These are phyloP conservation scores for Pichia scutulata DNA, from an alignment of 805 yeast species.

Conservation along the genomic window DNA sequence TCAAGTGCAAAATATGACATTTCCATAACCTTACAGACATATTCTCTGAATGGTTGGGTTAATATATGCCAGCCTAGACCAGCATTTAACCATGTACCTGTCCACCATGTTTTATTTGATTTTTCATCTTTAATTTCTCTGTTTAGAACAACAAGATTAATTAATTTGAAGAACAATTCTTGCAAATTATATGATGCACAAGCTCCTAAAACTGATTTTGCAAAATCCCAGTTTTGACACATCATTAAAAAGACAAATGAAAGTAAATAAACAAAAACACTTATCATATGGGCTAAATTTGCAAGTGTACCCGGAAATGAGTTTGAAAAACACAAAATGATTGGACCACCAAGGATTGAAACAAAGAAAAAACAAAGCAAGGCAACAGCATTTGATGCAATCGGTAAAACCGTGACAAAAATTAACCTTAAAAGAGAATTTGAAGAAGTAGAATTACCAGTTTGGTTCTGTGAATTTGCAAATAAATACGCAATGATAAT, in stretches of 20 bases:
- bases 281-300: conserved; percentile 42
- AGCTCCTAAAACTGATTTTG: conserved; percentile 54
- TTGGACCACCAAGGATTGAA: conserved; percentile 44
- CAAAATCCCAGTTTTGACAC: conserved; percentile 58
- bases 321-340: conserved; percentile 35
- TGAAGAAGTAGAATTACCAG: conserved; percentile 27
- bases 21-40: conserved; percentile 54
- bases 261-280: conserved; percentile 45
- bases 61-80: conserved; percentile 55
- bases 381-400: conserved; percentile 34
- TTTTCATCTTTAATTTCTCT: conserved; percentile 55
- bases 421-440: conserved; percentile 37
- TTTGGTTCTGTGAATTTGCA: conserved; percentile 46
- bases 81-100: conserved; percentile 61
- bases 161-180: conserved; percentile 43
- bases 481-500: conserved; percentile 43
- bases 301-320: conserved; percentile 49
- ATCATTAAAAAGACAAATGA: conserved; percentile 60
- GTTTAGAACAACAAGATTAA: conserved; percentile 45
- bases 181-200: conserved; percentile 50
- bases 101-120: conserved; percentile 71
- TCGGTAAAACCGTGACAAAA: conserved; percentile 41
- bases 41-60: conserved; percentile 60
- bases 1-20: conserved; percentile 64
- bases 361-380: conserved; percentile 35